These are phyloP conservation scores for Arthrobotrys iridis DNA, from an alignment of 2,329 filamentous ascomycete species.

Conservation along the genomic window DNA sequence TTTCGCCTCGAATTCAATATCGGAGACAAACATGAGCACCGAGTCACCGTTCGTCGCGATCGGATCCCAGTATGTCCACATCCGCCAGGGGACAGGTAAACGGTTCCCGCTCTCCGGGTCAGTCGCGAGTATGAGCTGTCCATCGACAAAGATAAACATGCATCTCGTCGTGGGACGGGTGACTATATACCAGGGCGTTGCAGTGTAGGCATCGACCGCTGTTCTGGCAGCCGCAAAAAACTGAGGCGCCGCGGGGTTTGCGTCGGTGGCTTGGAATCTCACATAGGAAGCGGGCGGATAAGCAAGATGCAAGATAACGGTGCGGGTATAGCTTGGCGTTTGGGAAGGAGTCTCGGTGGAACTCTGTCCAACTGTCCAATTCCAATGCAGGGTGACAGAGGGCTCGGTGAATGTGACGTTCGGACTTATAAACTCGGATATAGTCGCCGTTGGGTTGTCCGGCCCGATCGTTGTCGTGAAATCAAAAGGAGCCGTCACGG, in stretches of 20 bases:
- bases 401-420: not conserved
- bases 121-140: slow-evolving; percentile 37
- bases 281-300: slow-evolving; percentile 31
- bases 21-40: not conserved
- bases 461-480: slow-evolving; percentile 32
- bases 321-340: slow-evolving; percentile 28
- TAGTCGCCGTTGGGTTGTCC: slow-evolving; percentile 41
- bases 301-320: slow-evolving; percentile 10
- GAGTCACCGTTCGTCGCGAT: not conserved
- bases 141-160: slow-evolving; percentile 30
- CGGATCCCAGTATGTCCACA: not conserved
- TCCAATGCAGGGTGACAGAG: slow-evolving; percentile 14
- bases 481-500: slow-evolving; percentile 2
- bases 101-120: slow-evolving; percentile 26
- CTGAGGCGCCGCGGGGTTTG: not conserved
- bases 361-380: not conserved
- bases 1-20: not conserved
- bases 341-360: slow-evolving; percentile 18
- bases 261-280: slow-evolving; percentile 31
- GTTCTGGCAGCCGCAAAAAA: slow-evolving; percentile 24
- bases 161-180: slow-evolving; percentile 8
- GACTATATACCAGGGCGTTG: slow-evolving; percentile 3
- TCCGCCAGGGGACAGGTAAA: not conserved
- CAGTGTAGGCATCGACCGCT: not conserved
- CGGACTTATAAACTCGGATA: slow-evolving; percentile 31